These are phyloP conservation scores for Selaginella moellendorffii DNA, from an alignment of 75 land plant species.

Conservation along the genomic window DNA sequence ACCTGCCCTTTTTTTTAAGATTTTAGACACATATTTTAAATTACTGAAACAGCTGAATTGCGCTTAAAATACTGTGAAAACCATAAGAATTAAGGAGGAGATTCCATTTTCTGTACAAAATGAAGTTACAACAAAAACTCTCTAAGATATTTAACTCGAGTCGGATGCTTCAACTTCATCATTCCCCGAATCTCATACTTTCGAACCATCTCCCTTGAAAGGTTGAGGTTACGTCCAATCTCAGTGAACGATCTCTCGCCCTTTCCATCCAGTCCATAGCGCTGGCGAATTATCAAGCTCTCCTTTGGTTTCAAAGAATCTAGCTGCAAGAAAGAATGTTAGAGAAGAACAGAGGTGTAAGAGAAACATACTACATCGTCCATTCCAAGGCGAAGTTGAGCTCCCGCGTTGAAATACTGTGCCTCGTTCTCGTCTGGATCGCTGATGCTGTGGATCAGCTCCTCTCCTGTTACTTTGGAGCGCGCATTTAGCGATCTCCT, in stretches of 20 bases:
- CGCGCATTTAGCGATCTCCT: conserved; percentile 45
- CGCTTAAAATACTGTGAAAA: too few species aligned
- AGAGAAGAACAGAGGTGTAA: not conserved
- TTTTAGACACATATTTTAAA: too few species aligned
- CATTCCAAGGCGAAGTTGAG: conserved; percentile 68
- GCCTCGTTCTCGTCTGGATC: conserved; percentile 35
- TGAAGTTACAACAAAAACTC: conserved; percentile 20
- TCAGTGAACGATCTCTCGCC: conserved; percentile 76
- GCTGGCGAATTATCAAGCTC: conserved; percentile 76
- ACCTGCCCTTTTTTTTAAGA: too few species aligned
- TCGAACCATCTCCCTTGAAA: conserved; percentile 90
- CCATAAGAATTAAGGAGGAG: too few species aligned
- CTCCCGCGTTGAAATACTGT: conserved; percentile 23
- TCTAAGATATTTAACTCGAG: conserved; percentile 70
- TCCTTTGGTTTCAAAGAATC: conserved; percentile 94
- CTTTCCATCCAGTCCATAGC: conserved; percentile 87
- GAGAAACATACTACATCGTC: conserved; percentile 73
- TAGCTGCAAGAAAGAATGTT: conserved; percentile 35
- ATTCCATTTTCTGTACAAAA: too few species aligned
- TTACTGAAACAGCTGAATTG: too few species aligned
- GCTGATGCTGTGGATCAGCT: conserved; percentile 28
- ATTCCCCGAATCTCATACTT: conserved; percentile 73
- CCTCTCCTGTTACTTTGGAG: conserved; percentile 45
- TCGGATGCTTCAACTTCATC: conserved; percentile 81
- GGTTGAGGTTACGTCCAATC: conserved; percentile 68